Evolutionary conservation across 2,329 filamentous ascomycete species (phyloP).

Genomic region (Teratosphaeria epicoccoides): DNA sequence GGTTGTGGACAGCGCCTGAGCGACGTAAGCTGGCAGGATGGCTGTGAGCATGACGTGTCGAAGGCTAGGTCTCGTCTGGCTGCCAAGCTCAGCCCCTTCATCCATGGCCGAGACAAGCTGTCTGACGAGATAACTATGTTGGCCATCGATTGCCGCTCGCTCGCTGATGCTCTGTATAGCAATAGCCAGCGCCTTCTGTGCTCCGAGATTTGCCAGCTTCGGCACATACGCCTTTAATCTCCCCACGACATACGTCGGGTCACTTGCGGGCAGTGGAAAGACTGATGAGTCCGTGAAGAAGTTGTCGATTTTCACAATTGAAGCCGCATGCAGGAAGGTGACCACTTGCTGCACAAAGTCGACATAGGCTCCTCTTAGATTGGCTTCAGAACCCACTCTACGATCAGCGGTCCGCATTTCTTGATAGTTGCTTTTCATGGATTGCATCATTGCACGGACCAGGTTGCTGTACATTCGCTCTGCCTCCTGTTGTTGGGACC

Average conservation of each 20-base stretch:
- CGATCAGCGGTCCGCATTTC: constrained; percentile 33
- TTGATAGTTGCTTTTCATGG: constrained; percentile 52
- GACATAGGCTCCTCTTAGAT: constrained; percentile 45
- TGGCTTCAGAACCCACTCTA: constrained; percentile 10
- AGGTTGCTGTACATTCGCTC: constrained; percentile 41
- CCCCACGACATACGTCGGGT: constrained; percentile 53
- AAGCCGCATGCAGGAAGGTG: constrained; percentile 42
- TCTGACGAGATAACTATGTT: constrained; percentile 45
- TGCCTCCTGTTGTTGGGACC: constrained; percentile 24
- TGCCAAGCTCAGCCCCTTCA: constrained; percentile 33
- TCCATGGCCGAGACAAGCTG: constrained; percentile 44
- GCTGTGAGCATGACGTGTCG: constrained; percentile 42
- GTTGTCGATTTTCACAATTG: constrained; percentile 45
- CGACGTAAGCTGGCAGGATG: constrained; percentile 48
- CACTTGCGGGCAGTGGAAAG: constrained; percentile 49
- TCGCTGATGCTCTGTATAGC: constrained; percentile 52
- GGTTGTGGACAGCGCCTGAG: constrained; percentile 34
- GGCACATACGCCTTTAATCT: constrained; percentile 49
- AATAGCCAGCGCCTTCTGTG: constrained; percentile 44
- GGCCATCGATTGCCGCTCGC: constrained; percentile 46
- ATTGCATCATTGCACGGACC: constrained; percentile 46
- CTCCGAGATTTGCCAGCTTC: constrained; percentile 38
- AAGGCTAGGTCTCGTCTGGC: constrained; percentile 30
- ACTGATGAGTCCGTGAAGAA: constrained; percentile 51
- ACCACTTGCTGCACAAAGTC: constrained; percentile 52